Percentiles rank a stretch among this genome's conserved stretches.
Evolutionary conservation across 371 early-diverging fungal species (phyloP).

Genomic region (Mitosporidium daphniae): DNA sequence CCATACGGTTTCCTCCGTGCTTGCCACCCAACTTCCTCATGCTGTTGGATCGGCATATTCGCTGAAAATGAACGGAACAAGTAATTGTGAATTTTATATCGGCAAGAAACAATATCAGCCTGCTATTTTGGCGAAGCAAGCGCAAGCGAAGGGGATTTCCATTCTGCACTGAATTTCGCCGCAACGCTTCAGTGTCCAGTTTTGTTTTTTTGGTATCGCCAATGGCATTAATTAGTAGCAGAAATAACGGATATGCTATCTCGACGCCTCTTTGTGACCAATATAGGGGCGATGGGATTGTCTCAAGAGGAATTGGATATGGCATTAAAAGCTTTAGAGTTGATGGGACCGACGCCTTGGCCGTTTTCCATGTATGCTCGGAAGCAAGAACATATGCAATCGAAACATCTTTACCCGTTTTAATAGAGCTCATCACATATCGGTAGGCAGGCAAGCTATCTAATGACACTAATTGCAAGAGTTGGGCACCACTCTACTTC

Average conservation of each 20-base stretch:
- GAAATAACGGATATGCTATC: conserved; percentile 90
- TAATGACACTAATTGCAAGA: conserved; percentile 3
- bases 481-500: conserved; percentile 82
- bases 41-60: conserved; percentile 90
- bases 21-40: conserved; percentile 86
- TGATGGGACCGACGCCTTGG: conserved; percentile 70
- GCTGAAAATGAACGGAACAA: conserved; percentile 27
- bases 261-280: conserved; percentile 72
- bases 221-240: conserved; percentile 5
- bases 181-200: conserved; percentile 53
- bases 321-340: conserved; percentile 83
- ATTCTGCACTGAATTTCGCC: conserved; percentile 78
- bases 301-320: conserved; percentile 53
- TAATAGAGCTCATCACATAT: conserved; percentile 85
- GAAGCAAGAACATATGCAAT: conserved; percentile 40
- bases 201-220: conserved; percentile 47
- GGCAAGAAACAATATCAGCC: too few species aligned
- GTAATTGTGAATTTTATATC: conserved; percentile 31
- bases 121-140: conserved; percentile 93
- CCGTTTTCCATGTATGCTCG: conserved; percentile 54
- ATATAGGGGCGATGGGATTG: conserved; percentile 82
- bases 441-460: conserved; percentile 10
- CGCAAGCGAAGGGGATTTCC: conserved; percentile 84
- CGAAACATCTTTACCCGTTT: conserved; percentile 34
- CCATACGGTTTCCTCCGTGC: conserved; percentile 75